Conservation (phyloP, 345 rosid species). For the Aquilaria yunnanensis region DNA sequence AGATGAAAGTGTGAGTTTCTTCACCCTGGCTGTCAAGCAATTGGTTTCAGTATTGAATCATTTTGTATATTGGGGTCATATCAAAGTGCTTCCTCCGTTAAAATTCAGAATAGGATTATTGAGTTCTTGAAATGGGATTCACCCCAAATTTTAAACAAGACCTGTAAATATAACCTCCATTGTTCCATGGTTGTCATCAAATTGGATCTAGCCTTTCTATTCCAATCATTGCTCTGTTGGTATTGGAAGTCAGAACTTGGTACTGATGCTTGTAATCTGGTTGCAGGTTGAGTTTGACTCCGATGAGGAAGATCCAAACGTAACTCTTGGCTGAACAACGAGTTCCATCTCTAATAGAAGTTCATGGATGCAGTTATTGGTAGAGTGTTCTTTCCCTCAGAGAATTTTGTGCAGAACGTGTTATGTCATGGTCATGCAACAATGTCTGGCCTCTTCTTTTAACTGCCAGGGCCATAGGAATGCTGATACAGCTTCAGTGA, state of each 20-base stretch:
- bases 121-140: background rate
- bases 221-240: too few relatives aligned
- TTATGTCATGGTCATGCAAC: too few relatives aligned
- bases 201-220: too few relatives aligned
- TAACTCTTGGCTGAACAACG: background rate
- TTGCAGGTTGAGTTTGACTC: conserved; percentile 10
- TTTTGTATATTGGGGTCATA: background rate
- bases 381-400: too few relatives aligned
- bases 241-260: too few relatives aligned
- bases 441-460: too few relatives aligned
- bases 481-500: too few relatives aligned
- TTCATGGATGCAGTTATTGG: too few relatives aligned
- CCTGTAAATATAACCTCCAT: background rate
- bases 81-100: background rate
- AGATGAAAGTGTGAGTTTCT: conserved; percentile 41
- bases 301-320: conserved; percentile 11
- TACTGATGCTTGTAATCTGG: background rate
- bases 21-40: background rate
- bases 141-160: background rate
- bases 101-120: background rate
- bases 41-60: background rate
- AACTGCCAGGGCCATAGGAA: too few relatives aligned
- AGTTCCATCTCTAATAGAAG: background rate
- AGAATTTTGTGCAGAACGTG: too few relatives aligned
- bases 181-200: background rate